Evolutionary conservation across 148 eudicot genomes (phyloP), one percentile per base, ranked within the genome.

Genomic region (Selenicereus undatus): DNA sequence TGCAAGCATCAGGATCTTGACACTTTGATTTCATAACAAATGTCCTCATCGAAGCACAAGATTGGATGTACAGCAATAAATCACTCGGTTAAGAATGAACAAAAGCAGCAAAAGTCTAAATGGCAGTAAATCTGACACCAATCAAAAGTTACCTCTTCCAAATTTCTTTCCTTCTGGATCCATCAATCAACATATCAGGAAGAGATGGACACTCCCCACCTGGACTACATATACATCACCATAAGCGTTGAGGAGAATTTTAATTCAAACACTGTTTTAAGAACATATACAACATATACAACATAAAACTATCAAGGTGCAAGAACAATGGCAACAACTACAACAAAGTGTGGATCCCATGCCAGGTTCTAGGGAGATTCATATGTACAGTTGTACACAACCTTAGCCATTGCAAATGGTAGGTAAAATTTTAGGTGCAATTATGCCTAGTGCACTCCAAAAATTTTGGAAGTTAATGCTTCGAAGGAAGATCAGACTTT

Each of bases 151-250:
- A 92, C 98, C 98, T 90, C 87, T 94, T 84, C 98, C 98, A 87
- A 94, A 94, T 84, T 92, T 94, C 82, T 85, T 89, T 86, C 87
- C 84, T 82, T 92, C 97, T 62, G 90, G 85, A 85, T 94, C 98
- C 98, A 94, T 94, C 70, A 85, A 82, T 91, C 92, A 91, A 82
- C 83, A 80, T 86, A 86, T 82, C 74, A 79, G 17, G 82, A 80
- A 52, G 70, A 42, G 82, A 72, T 77, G 73, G 78, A 85, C 79
- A 89, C 83, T 89, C 81, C 85, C 79, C 78, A 70, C 88, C 94
- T 84, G 77, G 75, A 82, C 71, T 72, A 73, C 77, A 74, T 60
- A 78, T 42, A 81, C 39, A 42, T 60, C n/a, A 16, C 27, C 20
- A 66, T 68, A 80, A 30, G 60, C 69, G 76, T 21, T 45, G 21